Conservation (phyloP, 2,329 filamentous ascomycete genomes). For the Corynespora cassiicola region DNA sequence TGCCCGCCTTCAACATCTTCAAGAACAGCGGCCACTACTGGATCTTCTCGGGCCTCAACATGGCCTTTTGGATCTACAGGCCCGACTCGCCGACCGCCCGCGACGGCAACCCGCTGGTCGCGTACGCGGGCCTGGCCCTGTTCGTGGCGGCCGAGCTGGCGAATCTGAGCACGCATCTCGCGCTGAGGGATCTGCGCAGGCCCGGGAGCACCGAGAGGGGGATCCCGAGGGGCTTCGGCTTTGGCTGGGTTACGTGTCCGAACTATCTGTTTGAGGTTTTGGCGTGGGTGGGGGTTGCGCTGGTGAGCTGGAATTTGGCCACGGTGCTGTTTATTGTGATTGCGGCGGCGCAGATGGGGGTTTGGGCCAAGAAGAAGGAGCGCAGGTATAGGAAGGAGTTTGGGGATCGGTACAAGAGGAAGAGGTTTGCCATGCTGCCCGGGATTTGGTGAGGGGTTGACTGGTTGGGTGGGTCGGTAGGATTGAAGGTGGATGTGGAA, state of each 20-base stretch:
- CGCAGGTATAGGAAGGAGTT: slow-evolving; percentile 88
- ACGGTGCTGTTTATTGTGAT: slow-evolving; percentile 78
- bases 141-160: slow-evolving; percentile 79
- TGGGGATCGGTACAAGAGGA: slow-evolving; percentile 92
- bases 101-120: slow-evolving; percentile 51
- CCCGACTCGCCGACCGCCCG: slow-evolving; percentile 72
- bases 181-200: slow-evolving; percentile 78
- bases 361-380: slow-evolving; percentile 94
- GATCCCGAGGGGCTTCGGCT: slow-evolving; percentile 86
- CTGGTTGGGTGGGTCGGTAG: not conserved
- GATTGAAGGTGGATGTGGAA: not conserved
- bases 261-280: slow-evolving; percentile 96
- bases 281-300: slow-evolving; percentile 82
- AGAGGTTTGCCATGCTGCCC: slow-evolving; percentile 83
- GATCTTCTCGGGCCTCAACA: slow-evolving; percentile 78
- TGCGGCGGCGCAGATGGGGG: slow-evolving; percentile 79
- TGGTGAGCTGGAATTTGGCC: slow-evolving; percentile 80
- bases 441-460: too few species aligned
- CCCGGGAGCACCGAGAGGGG: slow-evolving; percentile 81
- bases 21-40: slow-evolving; percentile 97
- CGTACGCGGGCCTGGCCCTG: slow-evolving; percentile 70
- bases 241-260: slow-evolving; percentile 87
- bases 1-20: slow-evolving; percentile 90
- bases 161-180: slow-evolving; percentile 81
- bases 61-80: slow-evolving; percentile 84